Evolutionary conservation across 2,329 filamentous ascomycete species (phyloP), one percentile per base, ranked within the genome.

Genomic region (Trichophyton benhamiae): DNA sequence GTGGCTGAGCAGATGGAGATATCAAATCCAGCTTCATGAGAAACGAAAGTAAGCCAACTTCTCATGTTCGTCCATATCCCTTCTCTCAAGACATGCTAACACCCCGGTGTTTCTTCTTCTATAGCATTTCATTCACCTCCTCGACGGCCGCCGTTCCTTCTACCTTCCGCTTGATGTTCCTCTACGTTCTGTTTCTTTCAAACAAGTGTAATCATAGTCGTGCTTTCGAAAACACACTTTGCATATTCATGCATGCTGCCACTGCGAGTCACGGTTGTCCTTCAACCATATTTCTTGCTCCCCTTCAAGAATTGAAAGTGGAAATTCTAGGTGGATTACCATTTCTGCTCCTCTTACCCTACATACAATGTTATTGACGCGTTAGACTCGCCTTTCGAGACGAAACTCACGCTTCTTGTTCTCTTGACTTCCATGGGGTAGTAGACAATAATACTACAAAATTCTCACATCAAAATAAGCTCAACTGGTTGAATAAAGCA

Each of bases 1-100:
- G 94, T 63, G 92, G 91, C 17, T 58, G 38, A 57, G 17, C 33
- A 30, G 11, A 13, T 20, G n/a, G 33, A 41, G 11, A 41, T 27
- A 41, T 17, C 3, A 25, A 58, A 13, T 58, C 30, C 11, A 22
- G 13, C 20, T 20, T 58, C 8, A 41, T 58, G 36, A 57, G n/a
- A 41, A n/a, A 58, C 55, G 55, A 58, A 58, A 41, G 20, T 33
- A 36, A 57, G 33, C 11, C 2, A 20, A 9, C 22, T 48, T 8
- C 13, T 41, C 33, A n/a, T 15, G 15, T 13, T 25, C 25, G 11
- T 41, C 9, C 30, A 20, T 9, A 25, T 11, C n/a, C n/a, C 4
- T 7, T n/a, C 6, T 33, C 11, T 53, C 11, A 15, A 44, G 2
- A 20, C 6, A 44, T 44, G 41, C 41, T 44, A 44, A 44, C n/a